Evolutionary conservation across 2,329 filamentous ascomycete species (phyloP).

Genomic region (Penicillium freii): DNA sequence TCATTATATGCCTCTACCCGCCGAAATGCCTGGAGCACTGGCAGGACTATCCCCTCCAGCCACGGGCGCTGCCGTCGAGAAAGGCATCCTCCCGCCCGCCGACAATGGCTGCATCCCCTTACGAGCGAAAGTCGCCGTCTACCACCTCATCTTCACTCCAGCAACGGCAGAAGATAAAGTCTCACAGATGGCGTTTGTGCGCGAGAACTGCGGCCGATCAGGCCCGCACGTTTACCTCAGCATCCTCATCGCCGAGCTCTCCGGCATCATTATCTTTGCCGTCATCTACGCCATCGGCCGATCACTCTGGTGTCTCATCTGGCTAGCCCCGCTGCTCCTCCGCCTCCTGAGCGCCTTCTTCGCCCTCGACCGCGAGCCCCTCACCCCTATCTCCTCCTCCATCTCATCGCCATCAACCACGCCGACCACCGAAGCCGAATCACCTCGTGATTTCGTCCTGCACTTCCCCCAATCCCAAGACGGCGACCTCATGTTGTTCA

Average conservation of each 20-base stretch:
- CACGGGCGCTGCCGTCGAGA: not conserved
- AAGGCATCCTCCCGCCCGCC: not conserved
- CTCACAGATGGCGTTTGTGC: not conserved
- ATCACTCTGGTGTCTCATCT: not conserved
- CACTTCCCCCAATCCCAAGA: not conserved
- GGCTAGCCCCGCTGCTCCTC: not conserved
- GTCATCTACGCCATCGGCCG: not conserved
- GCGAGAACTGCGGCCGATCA: not conserved
- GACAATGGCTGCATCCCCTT: not conserved
- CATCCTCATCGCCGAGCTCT: not conserved
- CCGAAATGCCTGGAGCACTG: not conserved
- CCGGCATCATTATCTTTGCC: not conserved
- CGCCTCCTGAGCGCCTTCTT: not conserved
- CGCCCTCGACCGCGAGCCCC: not conserved
- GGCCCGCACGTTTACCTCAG: not conserved
- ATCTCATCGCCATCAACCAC: not conserved
- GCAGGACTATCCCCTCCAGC: not conserved
- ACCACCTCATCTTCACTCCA: not conserved
- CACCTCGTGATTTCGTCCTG: not conserved
- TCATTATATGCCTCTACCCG: not conserved
- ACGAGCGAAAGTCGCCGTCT: not conserved
- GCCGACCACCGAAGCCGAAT: not conserved
- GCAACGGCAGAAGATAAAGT: not conserved
- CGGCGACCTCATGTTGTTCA: not conserved
- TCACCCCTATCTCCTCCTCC: not conserved